phyloP scores from a whole-genome alignment of 2,329 filamentous ascomycete genomes.

The Aspergillus sp. region DNA sequence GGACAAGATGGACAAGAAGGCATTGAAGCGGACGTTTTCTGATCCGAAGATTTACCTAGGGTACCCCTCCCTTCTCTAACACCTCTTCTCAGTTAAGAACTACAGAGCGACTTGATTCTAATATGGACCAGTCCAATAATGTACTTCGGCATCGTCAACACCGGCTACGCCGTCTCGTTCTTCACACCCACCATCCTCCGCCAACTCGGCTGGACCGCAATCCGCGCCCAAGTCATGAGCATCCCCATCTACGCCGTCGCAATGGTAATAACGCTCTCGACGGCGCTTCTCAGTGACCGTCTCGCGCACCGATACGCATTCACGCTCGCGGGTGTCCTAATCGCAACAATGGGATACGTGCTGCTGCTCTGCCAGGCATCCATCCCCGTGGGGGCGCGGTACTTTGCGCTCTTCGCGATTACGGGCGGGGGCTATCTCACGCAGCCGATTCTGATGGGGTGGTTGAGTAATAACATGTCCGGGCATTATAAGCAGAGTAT shows the following conservation, averaged over 20 bases:
- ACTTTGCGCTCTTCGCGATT: constrained; percentile 29
- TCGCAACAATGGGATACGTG: constrained; percentile 15
- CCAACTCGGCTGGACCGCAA: constrained; percentile 31
- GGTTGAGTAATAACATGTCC: constrained; percentile 42
- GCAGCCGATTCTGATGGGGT: constrained; percentile 37
- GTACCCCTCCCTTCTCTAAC: constrained; percentile 15
- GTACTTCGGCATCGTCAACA: constrained; percentile 19
- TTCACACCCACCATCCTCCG: constrained; percentile 36
- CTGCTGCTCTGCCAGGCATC: constrained; percentile 10
- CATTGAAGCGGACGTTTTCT: constrained; percentile 7
- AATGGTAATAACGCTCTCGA: constrained; percentile 25
- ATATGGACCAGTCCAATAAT: constrained; percentile 1
- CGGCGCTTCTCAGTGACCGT: constrained; percentile 13
- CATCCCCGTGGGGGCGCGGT: constrained; percentile 15
- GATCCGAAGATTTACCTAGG: constrained; percentile 21
- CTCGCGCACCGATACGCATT: constrained; percentile 15
- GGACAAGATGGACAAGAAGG: constrained; percentile 5
- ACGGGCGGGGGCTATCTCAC: constrained; percentile 26
- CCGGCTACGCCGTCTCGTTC: constrained; percentile 15
- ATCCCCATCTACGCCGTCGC: constrained; percentile 34
- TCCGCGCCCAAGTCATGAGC: constrained; percentile 32
- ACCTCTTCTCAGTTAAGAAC: background rate
- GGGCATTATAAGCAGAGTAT: constrained; percentile 43
- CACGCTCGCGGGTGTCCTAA: constrained; percentile 11
- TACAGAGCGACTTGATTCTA: background rate